Conservation (phyloP, 345 rosid species). For the Rhodamnia rubescens region DNA sequence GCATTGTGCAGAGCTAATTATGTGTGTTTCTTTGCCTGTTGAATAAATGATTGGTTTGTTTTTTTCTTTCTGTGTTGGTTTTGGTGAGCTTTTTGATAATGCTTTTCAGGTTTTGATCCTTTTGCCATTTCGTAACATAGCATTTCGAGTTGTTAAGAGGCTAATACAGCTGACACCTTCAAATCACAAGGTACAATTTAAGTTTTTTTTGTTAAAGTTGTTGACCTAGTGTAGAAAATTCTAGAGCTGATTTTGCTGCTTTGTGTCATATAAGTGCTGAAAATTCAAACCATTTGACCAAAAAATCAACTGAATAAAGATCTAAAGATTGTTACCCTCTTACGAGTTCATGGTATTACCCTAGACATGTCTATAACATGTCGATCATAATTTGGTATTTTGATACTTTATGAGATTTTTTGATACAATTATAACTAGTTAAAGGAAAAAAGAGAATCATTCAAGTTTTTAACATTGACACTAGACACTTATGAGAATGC, state of each 20-base stretch:
- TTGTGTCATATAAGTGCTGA: neutral
- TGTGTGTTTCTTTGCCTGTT: neutral
- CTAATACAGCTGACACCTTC: conserved; percentile 67
- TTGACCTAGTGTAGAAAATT: neutral
- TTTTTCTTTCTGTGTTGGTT: neutral
- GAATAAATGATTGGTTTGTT: neutral
- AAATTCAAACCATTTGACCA: neutral
- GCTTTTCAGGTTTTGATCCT: conserved; percentile 60
- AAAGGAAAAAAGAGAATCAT: neutral
- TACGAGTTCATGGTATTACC: neutral
- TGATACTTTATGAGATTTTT: neutral
- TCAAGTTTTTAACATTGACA: neutral
- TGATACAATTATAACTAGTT: neutral
- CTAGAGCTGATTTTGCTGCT: neutral
- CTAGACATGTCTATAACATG: neutral
- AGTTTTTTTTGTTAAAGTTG: neutral
- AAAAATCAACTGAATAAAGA: neutral
- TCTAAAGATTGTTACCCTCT: neutral
- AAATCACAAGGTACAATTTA: conserved; percentile 48
- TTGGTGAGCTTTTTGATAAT: neutral
- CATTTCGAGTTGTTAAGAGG: conserved; percentile 59
- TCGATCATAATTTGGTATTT: neutral
- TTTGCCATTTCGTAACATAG: conserved; percentile 64
- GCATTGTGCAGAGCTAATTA: neutral
- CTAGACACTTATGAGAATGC: neutral